Conservation (phyloP, 306 rosid genomes). For the Acacia acuminata region DNA sequence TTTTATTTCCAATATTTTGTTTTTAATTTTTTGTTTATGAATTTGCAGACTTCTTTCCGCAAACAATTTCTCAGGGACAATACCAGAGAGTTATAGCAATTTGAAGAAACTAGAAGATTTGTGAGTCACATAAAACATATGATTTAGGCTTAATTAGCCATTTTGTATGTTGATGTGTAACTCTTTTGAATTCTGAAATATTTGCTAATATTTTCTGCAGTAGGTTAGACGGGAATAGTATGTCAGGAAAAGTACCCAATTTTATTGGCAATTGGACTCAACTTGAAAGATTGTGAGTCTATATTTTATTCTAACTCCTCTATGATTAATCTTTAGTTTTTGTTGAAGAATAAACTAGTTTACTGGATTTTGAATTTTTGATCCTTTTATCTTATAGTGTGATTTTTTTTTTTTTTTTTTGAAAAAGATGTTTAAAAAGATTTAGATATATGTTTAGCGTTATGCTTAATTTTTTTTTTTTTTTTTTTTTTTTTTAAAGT, state of each 20-base stretch:
- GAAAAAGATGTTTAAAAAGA: too few relatives aligned
- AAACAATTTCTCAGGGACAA: conserved; percentile 67
- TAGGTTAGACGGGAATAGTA: background rate
- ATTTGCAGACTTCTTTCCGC: conserved; percentile 56
- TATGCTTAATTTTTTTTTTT: too few relatives aligned
- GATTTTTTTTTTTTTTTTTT: too few relatives aligned
- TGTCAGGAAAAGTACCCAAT: conserved; percentile 3
- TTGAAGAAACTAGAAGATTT: conserved; percentile 59
- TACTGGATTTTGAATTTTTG: too few relatives aligned
- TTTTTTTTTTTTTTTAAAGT: too few relatives aligned
- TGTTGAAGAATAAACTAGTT: conserved; percentile 16
- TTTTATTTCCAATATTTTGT: background rate
- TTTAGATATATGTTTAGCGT: too few relatives aligned
- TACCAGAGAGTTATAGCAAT: conserved; percentile 58
- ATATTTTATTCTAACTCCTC: background rate
- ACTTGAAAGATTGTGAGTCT: background rate
- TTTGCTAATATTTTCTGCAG: background rate
- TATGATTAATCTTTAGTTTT: too few relatives aligned
- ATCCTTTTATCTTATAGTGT: too few relatives aligned
- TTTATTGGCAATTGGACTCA: conserved; percentile 75
- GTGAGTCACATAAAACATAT: conserved; percentile 48
- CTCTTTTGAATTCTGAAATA: conserved; percentile 9
- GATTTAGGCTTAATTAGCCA: background rate
- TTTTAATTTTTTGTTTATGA: background rate
- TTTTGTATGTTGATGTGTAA: background rate